These are phyloP conservation scores for Aspergillus campestris DNA, from an alignment of 495 filamentous ascomycete species.

Conservation along the genomic window DNA sequence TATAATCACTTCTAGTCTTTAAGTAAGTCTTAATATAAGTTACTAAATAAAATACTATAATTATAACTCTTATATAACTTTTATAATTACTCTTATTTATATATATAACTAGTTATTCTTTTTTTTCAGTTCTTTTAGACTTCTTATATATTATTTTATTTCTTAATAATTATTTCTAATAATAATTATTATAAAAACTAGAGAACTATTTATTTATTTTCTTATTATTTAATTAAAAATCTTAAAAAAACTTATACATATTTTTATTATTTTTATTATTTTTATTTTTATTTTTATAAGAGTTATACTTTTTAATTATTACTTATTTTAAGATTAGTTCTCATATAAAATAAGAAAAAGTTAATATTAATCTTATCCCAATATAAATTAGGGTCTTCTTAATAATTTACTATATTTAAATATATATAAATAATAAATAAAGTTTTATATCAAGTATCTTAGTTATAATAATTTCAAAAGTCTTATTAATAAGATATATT, in stretches of 20 bases:
- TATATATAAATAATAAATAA: slow-evolving; percentile 3
- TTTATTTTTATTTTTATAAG: neutral
- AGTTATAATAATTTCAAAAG: slow-evolving; percentile 4
- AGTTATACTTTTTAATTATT: slow-evolving; percentile 7
- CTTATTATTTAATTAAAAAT: slow-evolving; percentile 7
- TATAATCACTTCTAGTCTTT: too few relatives aligned
- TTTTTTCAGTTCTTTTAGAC: too few relatives aligned
- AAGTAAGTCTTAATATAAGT: too few relatives aligned
- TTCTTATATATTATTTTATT: too few relatives aligned
- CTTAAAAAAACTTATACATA: slow-evolving; percentile 10
- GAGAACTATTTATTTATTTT: too few relatives aligned
- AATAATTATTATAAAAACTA: too few relatives aligned
- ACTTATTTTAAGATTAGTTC: neutral
- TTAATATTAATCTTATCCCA: neutral
- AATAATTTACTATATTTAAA: slow-evolving; percentile 8
- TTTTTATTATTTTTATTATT: neutral
- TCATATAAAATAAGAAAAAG: neutral
- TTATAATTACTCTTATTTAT: too few relatives aligned
- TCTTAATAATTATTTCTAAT: too few relatives aligned
- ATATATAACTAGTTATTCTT: too few relatives aligned
- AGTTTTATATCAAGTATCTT: slow-evolving; percentile 11
- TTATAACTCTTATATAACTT: slow-evolving; percentile 4
- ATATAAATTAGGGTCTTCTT: too few relatives aligned
- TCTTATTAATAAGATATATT: slow-evolving; percentile 6
- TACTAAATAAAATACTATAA: neutral